Evolutionary conservation across 2,329 filamentous ascomycete species (phyloP), one percentile per base, ranked within the genome.

Genomic region (Ploettnerulaceae sp.): DNA sequence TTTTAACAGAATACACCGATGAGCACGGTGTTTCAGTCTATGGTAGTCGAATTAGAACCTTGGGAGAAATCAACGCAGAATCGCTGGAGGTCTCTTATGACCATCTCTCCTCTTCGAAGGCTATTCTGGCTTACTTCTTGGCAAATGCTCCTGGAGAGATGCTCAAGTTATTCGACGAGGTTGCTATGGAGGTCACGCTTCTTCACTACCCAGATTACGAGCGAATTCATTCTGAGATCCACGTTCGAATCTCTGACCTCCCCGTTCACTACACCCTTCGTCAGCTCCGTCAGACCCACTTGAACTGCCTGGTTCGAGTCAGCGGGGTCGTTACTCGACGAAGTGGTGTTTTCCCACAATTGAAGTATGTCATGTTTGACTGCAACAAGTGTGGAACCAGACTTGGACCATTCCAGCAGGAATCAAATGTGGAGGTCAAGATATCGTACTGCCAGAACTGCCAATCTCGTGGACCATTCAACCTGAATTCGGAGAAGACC

Each of bases 321-420:
- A 90, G 86, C 58, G 93, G 93, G 57, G 93, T 98, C 4, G 93
- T 98, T 21, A 98, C 93, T 25, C 82, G 93, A 54, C 81, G 93
- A 57, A 94, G 84, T 20, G 93, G 93, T 46, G 94, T 98, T 37
- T 98, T 98, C 66, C 93, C 93, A 3, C 93, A 98, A 70, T 74
- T 98, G 51, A 97, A 97, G 67, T 96, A 97, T 67, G 88, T 98
- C 70, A 95, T 96, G 70, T 97, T 98, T 63, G 88, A 96, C 70
- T 98, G 93, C 69, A 81, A 75, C 48, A 98, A 96, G 70, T 98
- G 93, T 61, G 87, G 88, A 51, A 79, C 87, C 35, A 95, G 89
- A 0, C 77, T 98, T 3, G 93, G 93, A 1, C 93, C 93, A 14
- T 98, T 96, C 72, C 91, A 95, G 64, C 93, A 98, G 62, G 93